Evolutionary conservation across 495 filamentous ascomycete species (phyloP).

Genomic region (Penicillium nucicola): DNA sequence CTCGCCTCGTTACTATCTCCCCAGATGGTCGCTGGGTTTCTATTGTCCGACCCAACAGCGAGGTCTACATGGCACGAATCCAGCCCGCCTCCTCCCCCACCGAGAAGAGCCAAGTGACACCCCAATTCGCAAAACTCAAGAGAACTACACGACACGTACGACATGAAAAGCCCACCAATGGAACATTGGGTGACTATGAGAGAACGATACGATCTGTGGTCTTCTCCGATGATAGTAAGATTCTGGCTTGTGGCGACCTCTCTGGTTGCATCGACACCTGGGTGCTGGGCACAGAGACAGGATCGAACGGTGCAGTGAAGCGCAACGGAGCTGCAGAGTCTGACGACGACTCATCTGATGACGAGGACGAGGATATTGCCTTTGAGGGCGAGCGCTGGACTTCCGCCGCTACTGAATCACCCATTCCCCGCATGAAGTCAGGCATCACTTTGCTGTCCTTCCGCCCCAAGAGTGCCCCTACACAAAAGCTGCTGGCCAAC

Average conservation of each 20-base stretch:
- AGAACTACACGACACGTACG: conserved; percentile 55
- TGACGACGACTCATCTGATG: conserved; percentile 52
- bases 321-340: conserved; percentile 31
- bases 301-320: conserved; percentile 31
- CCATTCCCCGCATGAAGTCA: conserved; percentile 74
- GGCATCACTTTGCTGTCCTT: conserved; percentile 73
- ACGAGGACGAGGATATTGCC: conserved; percentile 38
- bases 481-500: conserved; percentile 34
- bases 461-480: conserved; percentile 41
- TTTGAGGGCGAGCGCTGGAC: conserved; percentile 60
- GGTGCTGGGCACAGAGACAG: conserved; percentile 58
- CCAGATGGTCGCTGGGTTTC: conserved; percentile 56
- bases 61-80: conserved; percentile 46
- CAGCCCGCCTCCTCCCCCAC: conserved; percentile 29
- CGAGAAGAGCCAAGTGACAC: conserved; percentile 42
- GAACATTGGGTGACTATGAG: conserved; percentile 74
- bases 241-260: conserved; percentile 76
- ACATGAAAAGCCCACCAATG: conserved; percentile 53
- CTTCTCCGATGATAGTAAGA: conserved; percentile 78
- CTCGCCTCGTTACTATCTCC: conserved; percentile 56
- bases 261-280: conserved; percentile 86
- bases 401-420: conserved; percentile 60
- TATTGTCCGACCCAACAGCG: conserved; percentile 48
- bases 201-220: conserved; percentile 67
- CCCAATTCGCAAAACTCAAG: conserved; percentile 50